Evolutionary conservation across 2,329 filamentous ascomycete species (phyloP).

Genomic region (Ilyonectria mors-panacis): DNA sequence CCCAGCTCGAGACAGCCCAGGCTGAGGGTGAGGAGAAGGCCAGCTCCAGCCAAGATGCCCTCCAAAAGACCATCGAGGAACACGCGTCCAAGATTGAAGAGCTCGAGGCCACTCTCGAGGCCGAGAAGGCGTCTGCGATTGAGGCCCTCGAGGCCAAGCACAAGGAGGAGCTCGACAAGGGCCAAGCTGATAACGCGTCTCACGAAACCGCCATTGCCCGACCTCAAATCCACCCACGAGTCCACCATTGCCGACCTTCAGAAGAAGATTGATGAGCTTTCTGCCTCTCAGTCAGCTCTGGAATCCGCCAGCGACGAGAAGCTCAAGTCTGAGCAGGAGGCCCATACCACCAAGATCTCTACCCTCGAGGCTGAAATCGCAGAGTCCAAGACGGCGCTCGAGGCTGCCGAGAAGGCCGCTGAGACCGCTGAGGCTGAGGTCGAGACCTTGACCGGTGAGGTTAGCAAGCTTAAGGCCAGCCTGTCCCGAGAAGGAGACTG

Average conservation of each 20-base stretch:
- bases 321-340: conserved; percentile 61
- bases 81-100: conserved; percentile 65
- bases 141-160: conserved; percentile 69
- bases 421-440: conserved; percentile 60
- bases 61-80: conserved; percentile 60
- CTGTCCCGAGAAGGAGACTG: conserved; percentile 61
- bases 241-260: conserved; percentile 64
- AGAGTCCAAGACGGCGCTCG: conserved; percentile 64
- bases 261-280: conserved; percentile 68
- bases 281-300: conserved; percentile 61
- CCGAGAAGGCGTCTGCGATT: conserved; percentile 65
- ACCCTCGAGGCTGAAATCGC: conserved; percentile 67
- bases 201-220: conserved; percentile 65
- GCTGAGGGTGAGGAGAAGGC: conserved; percentile 54
- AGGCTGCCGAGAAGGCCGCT: conserved; percentile 63
- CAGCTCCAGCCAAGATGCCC: conserved; percentile 50
- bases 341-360: conserved; percentile 62
- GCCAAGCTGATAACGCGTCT: conserved; percentile 59
- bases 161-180: conserved; percentile 64
- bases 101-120: conserved; percentile 64
- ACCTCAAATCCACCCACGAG: conserved; percentile 67
- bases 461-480: conserved; percentile 57
- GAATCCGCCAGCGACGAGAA: conserved; percentile 62
- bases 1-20: conserved; percentile 62
- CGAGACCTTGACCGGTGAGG: conserved; percentile 58